Percentiles rank a stretch among this genome's conserved stretches.
Conservation (phyloP, 1,284 basidiomycete genomes). For the Inonotus hispidus region DNA sequence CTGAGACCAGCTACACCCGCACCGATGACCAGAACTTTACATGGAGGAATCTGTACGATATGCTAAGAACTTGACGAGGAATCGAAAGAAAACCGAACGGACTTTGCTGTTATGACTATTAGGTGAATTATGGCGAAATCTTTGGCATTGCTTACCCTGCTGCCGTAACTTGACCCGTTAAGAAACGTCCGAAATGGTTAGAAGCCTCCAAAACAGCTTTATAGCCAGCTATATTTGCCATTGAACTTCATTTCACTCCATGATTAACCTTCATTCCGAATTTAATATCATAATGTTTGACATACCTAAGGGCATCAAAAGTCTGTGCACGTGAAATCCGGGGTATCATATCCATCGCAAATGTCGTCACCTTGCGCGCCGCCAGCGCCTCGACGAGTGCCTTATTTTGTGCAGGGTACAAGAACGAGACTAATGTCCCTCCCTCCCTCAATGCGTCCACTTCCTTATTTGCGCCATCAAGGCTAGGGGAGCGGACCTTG, state of each 20-base stretch:
- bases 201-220: slow-evolving; percentile 84
- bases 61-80: slow-evolving; percentile 10
- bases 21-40: slow-evolving; percentile 81
- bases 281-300: background rate
- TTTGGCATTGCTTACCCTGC: slow-evolving; percentile 54
- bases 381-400: slow-evolving; percentile 62
- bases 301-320: slow-evolving; percentile 76
- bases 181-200: slow-evolving; percentile 80
- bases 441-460: slow-evolving; percentile 56
- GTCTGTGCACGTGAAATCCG: slow-evolving; percentile 83
- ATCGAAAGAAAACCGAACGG: slow-evolving; percentile 7
- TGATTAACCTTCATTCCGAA: background rate
- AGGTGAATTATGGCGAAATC: background rate
- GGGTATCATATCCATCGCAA: slow-evolving; percentile 85
- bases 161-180: slow-evolving; percentile 84
- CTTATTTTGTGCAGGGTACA: slow-evolving; percentile 79
- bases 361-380: slow-evolving; percentile 57
- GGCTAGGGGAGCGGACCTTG: slow-evolving; percentile 72
- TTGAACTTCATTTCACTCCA: slow-evolving; percentile 54
- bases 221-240: slow-evolving; percentile 86
- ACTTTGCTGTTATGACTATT: slow-evolving; percentile 21
- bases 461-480: slow-evolving; percentile 34
- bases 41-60: slow-evolving; percentile 66
- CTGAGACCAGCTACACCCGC: slow-evolving; percentile 83
- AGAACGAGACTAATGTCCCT: slow-evolving; percentile 76